Base-by-base conservation (phyloP, 2,329 filamentous ascomycete species). In the Elsinoe arachidis region DNA sequence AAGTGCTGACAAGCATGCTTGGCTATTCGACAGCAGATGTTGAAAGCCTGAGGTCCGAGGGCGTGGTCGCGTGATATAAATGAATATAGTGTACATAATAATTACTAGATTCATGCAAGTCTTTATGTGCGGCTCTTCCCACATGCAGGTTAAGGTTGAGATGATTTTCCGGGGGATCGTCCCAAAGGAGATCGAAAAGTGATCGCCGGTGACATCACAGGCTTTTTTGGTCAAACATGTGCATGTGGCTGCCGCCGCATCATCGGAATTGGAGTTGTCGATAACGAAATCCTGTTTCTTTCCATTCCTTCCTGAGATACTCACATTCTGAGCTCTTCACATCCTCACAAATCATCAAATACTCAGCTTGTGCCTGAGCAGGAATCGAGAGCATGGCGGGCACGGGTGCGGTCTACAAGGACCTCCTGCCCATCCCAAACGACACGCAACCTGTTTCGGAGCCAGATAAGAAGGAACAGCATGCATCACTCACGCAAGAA, bases 1-100 rank as follows among this genome's bases (percentile, higher is more conserved):
- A 93, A 69, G 79, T 96, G 4, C 71, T 96, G 58, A 68, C 71
- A 17, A 78, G 80, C 21, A 68, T 90, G 19, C 72, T 93, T 15
- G 83, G 84, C 0, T 74, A 88, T 63, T 76, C 72, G 14, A 72
- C 77, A 47, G 72, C 70, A 0, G 78, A 86, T 52, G 86, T 96
- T 56, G 69, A 76, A 39, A 72, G 70, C 9, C 70, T 95, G 62
- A 87, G 79, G 65, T 73, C 76, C 33, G 79, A 83, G 52, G 89
- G 89, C 0, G 82, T 89, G 1, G 76, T 95, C 34, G 76, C 77
- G 59, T 83, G 26, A 26, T 19, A 21, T 38, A 38, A 38, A n/a
- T 14, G n/a, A 35, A n/a, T 12, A 34, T 11, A 37, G n/a, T 34
- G 17, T 53, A 23, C 33, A 38, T 53, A 53, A 6, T 37, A 9